Evolutionary conservation across 495 filamentous ascomycete genomes (phyloP).

Genomic region (Annulohypoxylon stygium): DNA sequence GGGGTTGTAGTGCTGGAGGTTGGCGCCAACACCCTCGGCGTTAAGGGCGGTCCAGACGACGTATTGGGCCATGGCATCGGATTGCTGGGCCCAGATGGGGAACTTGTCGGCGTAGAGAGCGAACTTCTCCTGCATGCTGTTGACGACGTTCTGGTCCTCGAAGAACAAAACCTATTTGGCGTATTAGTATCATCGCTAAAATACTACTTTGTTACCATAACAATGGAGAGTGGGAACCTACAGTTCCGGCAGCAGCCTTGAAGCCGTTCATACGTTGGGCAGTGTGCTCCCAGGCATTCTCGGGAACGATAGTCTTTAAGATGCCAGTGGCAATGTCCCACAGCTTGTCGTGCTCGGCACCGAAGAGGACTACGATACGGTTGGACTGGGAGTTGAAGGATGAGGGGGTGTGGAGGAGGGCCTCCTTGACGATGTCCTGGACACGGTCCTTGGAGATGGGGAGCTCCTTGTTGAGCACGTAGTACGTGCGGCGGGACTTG

Average conservation of each 20-base stretch:
- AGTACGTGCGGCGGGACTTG: constrained; percentile 70
- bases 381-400: constrained; percentile 77
- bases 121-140: constrained; percentile 65
- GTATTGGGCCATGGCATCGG: constrained; percentile 76
- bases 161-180: constrained; percentile 70
- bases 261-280: constrained; percentile 64
- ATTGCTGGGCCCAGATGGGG: constrained; percentile 72
- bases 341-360: constrained; percentile 73
- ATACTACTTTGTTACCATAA: background rate
- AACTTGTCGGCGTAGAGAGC: constrained; percentile 72
- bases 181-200: constrained; percentile 10
- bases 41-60: constrained; percentile 75
- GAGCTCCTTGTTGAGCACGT: constrained; percentile 69
- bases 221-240: constrained; percentile 36
- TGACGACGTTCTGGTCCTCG: constrained; percentile 67
- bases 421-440: constrained; percentile 67
- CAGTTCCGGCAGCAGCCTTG: constrained; percentile 69
- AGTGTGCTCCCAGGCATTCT: constrained; percentile 64
- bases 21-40: constrained; percentile 77
- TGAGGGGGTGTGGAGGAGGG: constrained; percentile 67
- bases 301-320: constrained; percentile 70
- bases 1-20: constrained; percentile 82
- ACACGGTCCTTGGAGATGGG: constrained; percentile 66
- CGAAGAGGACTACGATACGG: constrained; percentile 71
- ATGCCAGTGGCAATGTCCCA: constrained; percentile 69